Percentiles rank a stretch among this genome's conserved stretches.
These are phyloP conservation scores for Cronartium quercuum DNA, from an alignment of 1,284 basidiomycete genomes.

Conservation along the genomic window DNA sequence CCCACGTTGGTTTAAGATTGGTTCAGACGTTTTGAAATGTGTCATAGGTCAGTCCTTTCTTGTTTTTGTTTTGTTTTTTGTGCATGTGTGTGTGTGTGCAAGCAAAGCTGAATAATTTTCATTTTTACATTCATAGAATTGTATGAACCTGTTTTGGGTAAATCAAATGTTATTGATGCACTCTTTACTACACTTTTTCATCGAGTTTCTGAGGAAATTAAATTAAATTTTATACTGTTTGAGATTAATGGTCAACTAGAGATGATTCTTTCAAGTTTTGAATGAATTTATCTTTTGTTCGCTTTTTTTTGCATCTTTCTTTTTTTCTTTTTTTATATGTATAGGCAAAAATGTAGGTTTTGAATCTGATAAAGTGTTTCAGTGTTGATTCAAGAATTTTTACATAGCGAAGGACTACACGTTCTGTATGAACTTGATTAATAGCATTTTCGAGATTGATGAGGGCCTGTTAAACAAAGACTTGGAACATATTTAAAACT, in stretches of 20 bases:
- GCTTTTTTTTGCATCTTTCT: neutral
- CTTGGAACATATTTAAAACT: too few relatives aligned
- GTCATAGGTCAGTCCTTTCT: constrained; percentile 66
- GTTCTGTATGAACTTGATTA: too few relatives aligned
- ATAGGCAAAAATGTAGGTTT: too few relatives aligned
- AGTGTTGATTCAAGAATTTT: too few relatives aligned
- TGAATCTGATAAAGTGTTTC: too few relatives aligned
- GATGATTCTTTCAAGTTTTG: constrained; percentile 66
- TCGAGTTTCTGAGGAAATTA: constrained; percentile 72
- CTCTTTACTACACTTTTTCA: constrained; percentile 60
- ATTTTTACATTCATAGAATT: constrained; percentile 59
- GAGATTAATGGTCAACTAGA: constrained; percentile 81
- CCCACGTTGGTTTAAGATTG: constrained; percentile 82
- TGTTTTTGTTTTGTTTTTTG: neutral
- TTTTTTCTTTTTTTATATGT: too few relatives aligned
- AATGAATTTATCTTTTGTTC: neutral
- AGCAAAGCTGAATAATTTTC: neutral
- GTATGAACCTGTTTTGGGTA: constrained; percentile 82
- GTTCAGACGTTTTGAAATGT: constrained; percentile 71
- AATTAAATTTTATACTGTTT: constrained; percentile 81
- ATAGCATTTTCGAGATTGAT: too few relatives aligned
- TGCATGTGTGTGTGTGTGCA: neutral
- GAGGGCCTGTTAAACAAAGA: too few relatives aligned
- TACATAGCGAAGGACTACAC: too few relatives aligned
- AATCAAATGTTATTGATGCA: constrained; percentile 81